phyloP scores from a whole-genome alignment of 345 rosid genomes.

The Sonneratia alba region DNA sequence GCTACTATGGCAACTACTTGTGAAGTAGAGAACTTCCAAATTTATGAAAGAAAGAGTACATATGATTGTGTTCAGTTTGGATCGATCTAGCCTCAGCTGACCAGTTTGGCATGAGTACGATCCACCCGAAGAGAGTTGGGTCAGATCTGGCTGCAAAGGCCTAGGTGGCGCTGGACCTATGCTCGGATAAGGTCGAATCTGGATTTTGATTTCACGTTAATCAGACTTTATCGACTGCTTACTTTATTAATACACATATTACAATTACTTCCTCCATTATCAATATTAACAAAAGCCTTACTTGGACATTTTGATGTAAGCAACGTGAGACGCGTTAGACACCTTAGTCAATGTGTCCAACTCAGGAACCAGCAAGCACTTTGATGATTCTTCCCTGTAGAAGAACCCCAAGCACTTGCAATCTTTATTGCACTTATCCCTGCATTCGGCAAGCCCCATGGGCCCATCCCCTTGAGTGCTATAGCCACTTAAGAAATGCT shows the following conservation, averaged over 20 bases:
- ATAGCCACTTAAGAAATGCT: conserved; percentile 7
- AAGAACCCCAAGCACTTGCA: conserved; percentile 3
- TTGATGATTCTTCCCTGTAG: conserved; percentile 10
- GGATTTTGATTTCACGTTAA: too few species aligned
- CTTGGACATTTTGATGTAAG: conserved; percentile 16
- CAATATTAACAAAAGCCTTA: not conserved
- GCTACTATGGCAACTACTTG: too few species aligned
- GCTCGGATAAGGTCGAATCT: too few species aligned
- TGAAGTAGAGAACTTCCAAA: too few species aligned
- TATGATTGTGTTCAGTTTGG: too few species aligned
- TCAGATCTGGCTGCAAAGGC: too few species aligned
- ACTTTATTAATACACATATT: not conserved
- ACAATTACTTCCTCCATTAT: not conserved
- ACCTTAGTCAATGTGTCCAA: conserved; percentile 18
- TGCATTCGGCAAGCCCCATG: not conserved
- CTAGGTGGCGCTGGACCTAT: too few species aligned
- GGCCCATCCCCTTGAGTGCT: conserved; percentile 15
- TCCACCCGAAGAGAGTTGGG: too few species aligned
- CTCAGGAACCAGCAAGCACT: conserved; percentile 9
- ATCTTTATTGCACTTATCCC: not conserved
- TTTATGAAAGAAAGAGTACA: too few species aligned
- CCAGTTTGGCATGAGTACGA: too few species aligned
- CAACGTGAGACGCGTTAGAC: conserved; percentile 18
- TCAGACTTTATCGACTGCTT: too few species aligned
- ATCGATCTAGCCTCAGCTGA: too few species aligned